Evolutionary conservation across 2,329 filamentous ascomycete genomes (phyloP).

Genomic region (Cercospora beticola): DNA sequence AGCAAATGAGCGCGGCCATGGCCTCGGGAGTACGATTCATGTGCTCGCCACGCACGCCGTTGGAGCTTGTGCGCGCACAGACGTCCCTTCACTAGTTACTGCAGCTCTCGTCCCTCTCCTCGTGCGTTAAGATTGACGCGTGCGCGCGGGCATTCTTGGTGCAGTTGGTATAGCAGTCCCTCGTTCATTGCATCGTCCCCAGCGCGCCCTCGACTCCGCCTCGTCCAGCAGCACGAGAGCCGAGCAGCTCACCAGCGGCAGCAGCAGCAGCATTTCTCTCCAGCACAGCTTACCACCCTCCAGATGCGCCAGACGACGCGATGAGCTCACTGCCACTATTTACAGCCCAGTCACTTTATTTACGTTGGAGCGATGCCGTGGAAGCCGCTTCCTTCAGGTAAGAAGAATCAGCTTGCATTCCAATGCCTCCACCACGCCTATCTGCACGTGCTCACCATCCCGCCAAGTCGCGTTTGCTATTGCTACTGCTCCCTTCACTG

Average conservation of each 20-base stretch:
- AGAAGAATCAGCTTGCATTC: slow-evolving; percentile 1
- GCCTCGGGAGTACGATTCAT: slow-evolving; percentile 3
- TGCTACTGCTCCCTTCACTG: slow-evolving; percentile 89
- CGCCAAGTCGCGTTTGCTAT: slow-evolving; percentile 91
- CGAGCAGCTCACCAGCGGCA: not conserved
- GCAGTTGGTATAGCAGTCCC: slow-evolving; percentile 3
- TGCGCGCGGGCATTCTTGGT: not conserved
- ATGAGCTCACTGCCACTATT: slow-evolving; percentile 7
- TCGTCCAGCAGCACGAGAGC: not conserved
- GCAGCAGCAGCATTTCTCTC: not conserved
- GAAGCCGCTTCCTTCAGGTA: slow-evolving; percentile 16
- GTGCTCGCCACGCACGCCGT: slow-evolving; percentile 4
- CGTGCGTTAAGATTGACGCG: not conserved
- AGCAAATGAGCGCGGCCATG: not conserved
- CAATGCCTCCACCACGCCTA: slow-evolving; percentile 61
- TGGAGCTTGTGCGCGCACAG: slow-evolving; percentile 4
- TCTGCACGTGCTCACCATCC: slow-evolving; percentile 2
- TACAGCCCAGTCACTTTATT: slow-evolving; percentile 12
- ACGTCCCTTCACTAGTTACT: not conserved
- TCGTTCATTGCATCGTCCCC: not conserved
- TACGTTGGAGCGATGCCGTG: slow-evolving; percentile 17
- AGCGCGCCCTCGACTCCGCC: not conserved
- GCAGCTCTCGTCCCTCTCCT: not conserved
- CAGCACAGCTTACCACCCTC: not conserved
- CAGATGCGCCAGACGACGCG: slow-evolving; percentile 2